phyloP scores from a whole-genome alignment of 306 rosid genomes.

The Ammopiptanthus mongolicus region DNA sequence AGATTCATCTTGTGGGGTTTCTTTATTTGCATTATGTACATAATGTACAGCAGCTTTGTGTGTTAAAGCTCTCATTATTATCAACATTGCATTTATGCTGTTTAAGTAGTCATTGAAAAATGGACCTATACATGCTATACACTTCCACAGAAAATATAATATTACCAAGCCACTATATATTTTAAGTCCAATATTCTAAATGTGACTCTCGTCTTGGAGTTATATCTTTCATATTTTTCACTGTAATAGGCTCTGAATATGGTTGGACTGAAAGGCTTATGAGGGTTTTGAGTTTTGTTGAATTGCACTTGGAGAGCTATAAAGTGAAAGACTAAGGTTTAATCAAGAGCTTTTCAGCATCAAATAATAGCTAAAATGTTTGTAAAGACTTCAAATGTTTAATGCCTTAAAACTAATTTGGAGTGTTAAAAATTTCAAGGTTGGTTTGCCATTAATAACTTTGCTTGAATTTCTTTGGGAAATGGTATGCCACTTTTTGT shows the following conservation, averaged over 20 bases:
- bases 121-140: not conserved
- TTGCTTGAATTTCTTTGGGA: slow-evolving; percentile 12
- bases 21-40: not conserved
- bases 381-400: not conserved
- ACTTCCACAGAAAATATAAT: not conserved
- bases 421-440: slow-evolving; percentile 2
- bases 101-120: not conserved
- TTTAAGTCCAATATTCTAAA: not conserved
- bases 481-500: not conserved
- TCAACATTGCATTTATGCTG: not conserved
- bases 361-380: not conserved
- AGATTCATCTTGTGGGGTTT: not conserved
- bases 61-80: not conserved
- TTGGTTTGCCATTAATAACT: slow-evolving; percentile 15
- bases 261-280: not conserved
- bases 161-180: not conserved
- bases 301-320: not conserved
- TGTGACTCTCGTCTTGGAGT: not conserved
- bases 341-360: not conserved
- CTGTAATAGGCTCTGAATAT: not conserved
- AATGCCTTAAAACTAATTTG: slow-evolving; percentile 14
- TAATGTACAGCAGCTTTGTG: not conserved
- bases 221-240: not conserved
- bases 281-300: not conserved
- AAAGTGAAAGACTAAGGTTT: not conserved